These are phyloP conservation scores for Globisporangium radiosum DNA, from an alignment of 352 stramenopile genomes.

Conservation along the genomic window DNA sequence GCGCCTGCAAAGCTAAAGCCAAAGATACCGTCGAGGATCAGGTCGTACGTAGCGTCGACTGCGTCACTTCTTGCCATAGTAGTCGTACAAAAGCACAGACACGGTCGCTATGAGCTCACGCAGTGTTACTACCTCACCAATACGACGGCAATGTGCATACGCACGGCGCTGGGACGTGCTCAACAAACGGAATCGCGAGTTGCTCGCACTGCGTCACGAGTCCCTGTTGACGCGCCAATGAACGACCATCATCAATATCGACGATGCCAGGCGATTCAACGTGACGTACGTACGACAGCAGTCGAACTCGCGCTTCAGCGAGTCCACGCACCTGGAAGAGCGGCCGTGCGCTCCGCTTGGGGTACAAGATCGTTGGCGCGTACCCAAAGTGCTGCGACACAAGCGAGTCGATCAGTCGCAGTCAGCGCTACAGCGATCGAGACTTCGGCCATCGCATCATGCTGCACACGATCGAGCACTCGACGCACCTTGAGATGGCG, in stretches of 20 bases:
- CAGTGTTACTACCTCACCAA: background rate
- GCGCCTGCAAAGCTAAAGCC: conserved; percentile 95
- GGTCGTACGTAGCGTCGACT: conserved; percentile 63
- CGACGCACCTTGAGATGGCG: conserved; percentile 89
- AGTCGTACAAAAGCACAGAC: too few relatives aligned
- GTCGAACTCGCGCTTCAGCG: background rate
- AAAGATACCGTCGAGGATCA: conserved; percentile 99
- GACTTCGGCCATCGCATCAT: too few relatives aligned
- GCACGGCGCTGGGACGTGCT: conserved; percentile 33
- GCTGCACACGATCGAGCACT: background rate
- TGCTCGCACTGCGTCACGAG: conserved; percentile 72
- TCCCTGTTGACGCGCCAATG: conserved; percentile 18
- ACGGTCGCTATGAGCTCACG: background rate
- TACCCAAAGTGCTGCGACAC: conserved; percentile 92
- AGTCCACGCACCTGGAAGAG: conserved; percentile 57
- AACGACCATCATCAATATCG: too few relatives aligned
- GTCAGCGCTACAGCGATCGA: too few relatives aligned
- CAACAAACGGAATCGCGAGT: conserved; percentile 76
- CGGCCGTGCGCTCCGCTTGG: conserved; percentile 80
- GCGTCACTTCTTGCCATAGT: conserved; percentile 17
- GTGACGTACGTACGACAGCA: background rate
- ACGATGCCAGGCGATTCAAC: too few relatives aligned
- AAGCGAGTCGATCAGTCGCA: too few relatives aligned
- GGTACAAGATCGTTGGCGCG: conserved; percentile 91
- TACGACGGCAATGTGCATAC: conserved; percentile 1